A percentile compares a stretch with the other conserved stretches of the same genome.
These are phyloP conservation scores for Paraglomus brasilianum DNA, from an alignment of 192 early-diverging fungal genomes.

Conservation along the genomic window DNA sequence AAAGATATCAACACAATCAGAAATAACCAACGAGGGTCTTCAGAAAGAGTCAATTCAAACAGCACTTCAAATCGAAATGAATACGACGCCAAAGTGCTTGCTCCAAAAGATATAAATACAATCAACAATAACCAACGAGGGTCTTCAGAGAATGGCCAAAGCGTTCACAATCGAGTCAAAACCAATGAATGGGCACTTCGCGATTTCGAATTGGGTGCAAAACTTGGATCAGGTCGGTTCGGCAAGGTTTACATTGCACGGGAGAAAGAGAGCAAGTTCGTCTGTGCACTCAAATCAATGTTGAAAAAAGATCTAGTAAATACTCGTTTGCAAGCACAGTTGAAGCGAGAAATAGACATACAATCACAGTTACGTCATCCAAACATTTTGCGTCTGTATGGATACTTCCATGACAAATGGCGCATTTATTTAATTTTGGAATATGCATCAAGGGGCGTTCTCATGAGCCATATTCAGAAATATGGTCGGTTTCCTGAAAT, in stretches of 20 bases:
- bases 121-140: too few relatives aligned
- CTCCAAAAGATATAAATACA: too few relatives aligned
- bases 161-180: too few relatives aligned
- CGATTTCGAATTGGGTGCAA: slow-evolving; percentile 90
- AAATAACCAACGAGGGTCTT: too few relatives aligned
- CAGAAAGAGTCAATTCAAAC: too few relatives aligned
- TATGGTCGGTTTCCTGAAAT: slow-evolving; percentile 71
- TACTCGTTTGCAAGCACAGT: slow-evolving; percentile 79
- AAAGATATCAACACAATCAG: too few relatives aligned
- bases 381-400: slow-evolving; percentile 92
- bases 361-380: slow-evolving; percentile 81
- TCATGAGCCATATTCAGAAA: slow-evolving; percentile 82
- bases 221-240: slow-evolving; percentile 95
- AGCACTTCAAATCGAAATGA: too few relatives aligned
- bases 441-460: slow-evolving; percentile 91
- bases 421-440: slow-evolving; percentile 93
- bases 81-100: too few relatives aligned
- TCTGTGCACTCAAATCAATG: slow-evolving; percentile 91
- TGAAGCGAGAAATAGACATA: slow-evolving; percentile 94
- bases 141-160: too few relatives aligned
- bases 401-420: slow-evolving; percentile 94
- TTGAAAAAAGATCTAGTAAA: slow-evolving; percentile 80
- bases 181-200: slow-evolving; percentile 61
- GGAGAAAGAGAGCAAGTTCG: slow-evolving; percentile 80
- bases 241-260: slow-evolving; percentile 91